phyloP scores from a whole-genome alignment of 2,329 filamentous ascomycete species.

The Didymella keratinophila region DNA sequence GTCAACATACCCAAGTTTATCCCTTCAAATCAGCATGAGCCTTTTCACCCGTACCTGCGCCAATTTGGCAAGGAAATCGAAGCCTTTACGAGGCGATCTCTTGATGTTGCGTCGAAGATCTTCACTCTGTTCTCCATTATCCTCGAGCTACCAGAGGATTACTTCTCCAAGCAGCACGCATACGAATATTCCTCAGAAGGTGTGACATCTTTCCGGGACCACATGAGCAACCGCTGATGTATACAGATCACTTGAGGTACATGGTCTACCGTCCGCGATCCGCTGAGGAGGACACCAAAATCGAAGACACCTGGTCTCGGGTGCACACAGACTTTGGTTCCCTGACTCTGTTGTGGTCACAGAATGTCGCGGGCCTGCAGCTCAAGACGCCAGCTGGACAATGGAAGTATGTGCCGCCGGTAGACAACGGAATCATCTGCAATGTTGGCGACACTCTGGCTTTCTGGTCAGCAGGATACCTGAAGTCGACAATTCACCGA shows the following conservation, averaged over 20 bases:
- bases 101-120: not conserved
- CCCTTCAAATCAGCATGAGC: not conserved
- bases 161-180: not conserved
- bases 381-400: not conserved
- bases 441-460: not conserved
- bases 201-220: not conserved
- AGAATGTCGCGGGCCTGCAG: not conserved
- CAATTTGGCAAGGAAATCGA: not conserved
- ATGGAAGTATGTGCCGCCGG: not conserved
- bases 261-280: not conserved
- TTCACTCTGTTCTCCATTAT: not conserved
- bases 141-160: not conserved
- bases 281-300: not conserved
- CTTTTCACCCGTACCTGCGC: not conserved
- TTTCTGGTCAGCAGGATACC: not conserved
- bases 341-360: not conserved
- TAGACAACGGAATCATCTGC: not conserved
- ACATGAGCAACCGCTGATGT: not conserved
- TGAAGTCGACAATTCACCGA: not conserved
- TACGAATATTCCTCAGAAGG: not conserved
- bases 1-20: not conserved
- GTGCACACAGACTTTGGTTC: not conserved
- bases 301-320: not conserved
- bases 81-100: not conserved
- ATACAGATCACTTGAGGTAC: not conserved